phyloP scores from a whole-genome alignment of 805 yeast species.

The Spathaspora arborariae region DNA sequence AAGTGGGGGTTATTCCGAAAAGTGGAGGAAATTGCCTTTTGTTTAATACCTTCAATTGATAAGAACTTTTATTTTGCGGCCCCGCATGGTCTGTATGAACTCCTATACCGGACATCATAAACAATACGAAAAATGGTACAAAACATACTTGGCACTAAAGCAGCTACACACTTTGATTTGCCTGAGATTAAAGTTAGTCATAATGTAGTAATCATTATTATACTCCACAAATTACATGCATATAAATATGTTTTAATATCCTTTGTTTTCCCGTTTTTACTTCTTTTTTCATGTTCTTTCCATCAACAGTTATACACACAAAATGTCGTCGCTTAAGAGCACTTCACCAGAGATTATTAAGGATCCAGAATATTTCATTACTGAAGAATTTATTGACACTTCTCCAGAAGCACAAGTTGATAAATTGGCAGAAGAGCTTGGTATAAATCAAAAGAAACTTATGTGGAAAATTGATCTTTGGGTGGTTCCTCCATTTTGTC shows the following conservation, averaged over 20 bases:
- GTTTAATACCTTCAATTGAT: background rate
- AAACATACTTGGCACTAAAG: background rate
- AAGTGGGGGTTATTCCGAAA: background rate
- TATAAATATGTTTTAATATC: background rate
- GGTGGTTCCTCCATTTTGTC: constrained; percentile 72
- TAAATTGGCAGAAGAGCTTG: constrained; percentile 24
- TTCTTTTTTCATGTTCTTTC: too few relatives aligned
- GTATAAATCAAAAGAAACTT: constrained; percentile 51
- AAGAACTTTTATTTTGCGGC: background rate
- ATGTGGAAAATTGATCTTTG: constrained; percentile 65
- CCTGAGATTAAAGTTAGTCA: background rate
- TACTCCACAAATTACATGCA: background rate
- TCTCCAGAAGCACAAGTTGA: constrained; percentile 13
- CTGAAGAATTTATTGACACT: background rate
- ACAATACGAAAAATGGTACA: background rate
- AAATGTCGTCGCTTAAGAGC: background rate
- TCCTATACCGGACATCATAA: background rate
- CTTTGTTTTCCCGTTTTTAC: background rate
- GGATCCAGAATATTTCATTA: constrained; percentile 3
- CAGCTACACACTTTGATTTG: too few relatives aligned
- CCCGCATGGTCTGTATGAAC: background rate
- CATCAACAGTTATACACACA: background rate
- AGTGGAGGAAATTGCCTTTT: background rate
- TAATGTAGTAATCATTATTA: background rate
- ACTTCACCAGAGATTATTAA: background rate